phyloP scores from a whole-genome alignment of 164 flowering plant genomes.

The Platanus orientalis region DNA sequence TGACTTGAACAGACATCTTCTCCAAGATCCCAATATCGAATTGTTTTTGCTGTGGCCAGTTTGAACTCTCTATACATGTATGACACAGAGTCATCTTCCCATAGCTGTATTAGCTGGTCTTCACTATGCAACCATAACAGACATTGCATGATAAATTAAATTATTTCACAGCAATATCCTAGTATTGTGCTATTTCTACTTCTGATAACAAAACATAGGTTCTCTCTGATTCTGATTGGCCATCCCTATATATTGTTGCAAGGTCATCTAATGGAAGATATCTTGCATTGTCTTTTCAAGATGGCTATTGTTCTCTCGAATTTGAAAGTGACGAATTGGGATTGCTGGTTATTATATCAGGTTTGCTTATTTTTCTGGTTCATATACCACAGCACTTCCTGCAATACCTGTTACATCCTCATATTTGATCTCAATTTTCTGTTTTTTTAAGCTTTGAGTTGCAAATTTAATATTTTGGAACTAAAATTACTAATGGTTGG shows the following conservation, averaged over 20 bases:
- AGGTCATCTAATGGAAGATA: slow-evolving; percentile 78
- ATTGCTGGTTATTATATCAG: slow-evolving; percentile 43
- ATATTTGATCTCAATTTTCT: not conserved
- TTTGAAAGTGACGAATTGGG: slow-evolving; percentile 86
- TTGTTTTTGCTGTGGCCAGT: slow-evolving; percentile 87
- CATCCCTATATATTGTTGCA: slow-evolving; percentile 11
- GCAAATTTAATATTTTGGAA: no score
- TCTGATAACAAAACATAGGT: not conserved
- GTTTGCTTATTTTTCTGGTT: slow-evolving; percentile 26
- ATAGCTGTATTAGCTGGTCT: slow-evolving; percentile 88
- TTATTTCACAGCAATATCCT: slow-evolving; percentile 4
- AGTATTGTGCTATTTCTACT: not conserved
- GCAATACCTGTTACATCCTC: not conserved
- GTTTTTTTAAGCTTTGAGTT: not conserved
- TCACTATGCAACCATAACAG: slow-evolving; percentile 96
- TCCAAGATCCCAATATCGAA: slow-evolving; percentile 90
- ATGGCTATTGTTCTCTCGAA: slow-evolving; percentile 87
- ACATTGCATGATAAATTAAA: slow-evolving; percentile 70
- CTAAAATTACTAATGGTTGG: no score
- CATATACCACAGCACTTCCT: not conserved
- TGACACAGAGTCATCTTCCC: slow-evolving; percentile 82
- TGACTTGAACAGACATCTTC: slow-evolving; percentile 42
- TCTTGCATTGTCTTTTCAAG: slow-evolving; percentile 86
- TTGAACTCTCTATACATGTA: slow-evolving; percentile 87
- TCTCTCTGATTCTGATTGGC: slow-evolving; percentile 5